These are phyloP conservation scores for Larix kaempferi DNA, from an alignment of 75 land plant genomes.

Conservation along the genomic window DNA sequence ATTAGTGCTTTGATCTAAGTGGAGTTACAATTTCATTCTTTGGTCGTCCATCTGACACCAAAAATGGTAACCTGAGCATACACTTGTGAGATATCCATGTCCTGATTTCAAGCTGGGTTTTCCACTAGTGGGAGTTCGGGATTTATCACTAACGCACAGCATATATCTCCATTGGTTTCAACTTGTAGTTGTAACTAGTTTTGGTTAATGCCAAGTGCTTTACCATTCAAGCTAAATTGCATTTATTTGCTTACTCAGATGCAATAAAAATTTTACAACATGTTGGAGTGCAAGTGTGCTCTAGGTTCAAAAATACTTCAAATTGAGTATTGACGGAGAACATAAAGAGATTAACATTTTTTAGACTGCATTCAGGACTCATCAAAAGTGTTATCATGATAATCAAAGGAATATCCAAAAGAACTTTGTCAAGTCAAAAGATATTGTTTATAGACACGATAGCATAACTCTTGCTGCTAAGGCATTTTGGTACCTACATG, in stretches of 20 bases:
- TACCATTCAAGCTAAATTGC: neutral
- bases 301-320: neutral
- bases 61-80: neutral
- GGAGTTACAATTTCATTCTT: neutral
- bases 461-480: neutral
- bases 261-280: neutral
- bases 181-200: neutral
- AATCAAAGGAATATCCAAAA: neutral
- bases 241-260: neutral
- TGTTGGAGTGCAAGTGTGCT: neutral
- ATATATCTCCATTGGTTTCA: neutral
- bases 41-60: neutral
- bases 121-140: too few relatives aligned
- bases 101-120: too few relatives aligned
- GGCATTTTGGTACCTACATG: neutral
- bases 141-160: neutral
- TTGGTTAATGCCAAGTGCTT: neutral
- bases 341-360: neutral
- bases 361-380: neutral
- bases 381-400: neutral
- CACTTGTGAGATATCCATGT: too few relatives aligned
- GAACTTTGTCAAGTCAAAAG: neutral
- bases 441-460: too few relatives aligned
- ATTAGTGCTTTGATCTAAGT: neutral
- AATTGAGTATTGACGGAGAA: neutral